Conservation (phyloP, 1,284 basidiomycete genomes). For the Ceratobasidium sp. region DNA sequence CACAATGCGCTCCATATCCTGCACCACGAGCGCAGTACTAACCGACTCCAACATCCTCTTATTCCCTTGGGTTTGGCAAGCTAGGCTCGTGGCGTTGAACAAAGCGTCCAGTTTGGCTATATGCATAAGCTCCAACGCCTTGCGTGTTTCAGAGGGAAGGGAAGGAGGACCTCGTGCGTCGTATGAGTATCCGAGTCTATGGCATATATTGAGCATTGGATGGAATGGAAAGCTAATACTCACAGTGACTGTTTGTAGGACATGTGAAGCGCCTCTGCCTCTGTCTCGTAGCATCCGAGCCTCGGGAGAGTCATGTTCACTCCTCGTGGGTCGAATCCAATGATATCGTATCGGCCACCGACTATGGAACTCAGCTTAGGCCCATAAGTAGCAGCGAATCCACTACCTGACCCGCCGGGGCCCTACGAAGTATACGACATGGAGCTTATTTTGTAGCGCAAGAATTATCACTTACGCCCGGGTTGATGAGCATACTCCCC, state of each 20-base stretch:
- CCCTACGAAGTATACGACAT: constrained; percentile 31
- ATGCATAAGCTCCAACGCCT: neutral
- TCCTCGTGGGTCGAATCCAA: constrained; percentile 27
- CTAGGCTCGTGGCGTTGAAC: neutral
- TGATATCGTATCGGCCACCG: constrained; percentile 23
- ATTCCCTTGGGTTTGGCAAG: constrained; percentile 19
- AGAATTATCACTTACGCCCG: neutral
- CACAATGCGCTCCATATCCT: constrained; percentile 31
- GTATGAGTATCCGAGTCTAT: constrained; percentile 17
- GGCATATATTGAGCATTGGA: neutral
- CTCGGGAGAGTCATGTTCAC: constrained; percentile 21
- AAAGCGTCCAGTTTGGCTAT: neutral
- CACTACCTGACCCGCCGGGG: constrained; percentile 41
- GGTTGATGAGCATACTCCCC: constrained; percentile 25
- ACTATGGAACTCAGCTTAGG: constrained; percentile 31
- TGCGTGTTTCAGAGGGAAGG: constrained; percentile 5
- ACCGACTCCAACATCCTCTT: constrained; percentile 12
- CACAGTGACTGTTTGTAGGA: neutral
- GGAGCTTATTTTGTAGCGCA: neutral
- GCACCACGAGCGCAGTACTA: constrained; percentile 18
- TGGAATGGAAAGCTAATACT: neutral
- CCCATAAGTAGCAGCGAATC: constrained; percentile 20
- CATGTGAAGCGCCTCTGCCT: constrained; percentile 2
- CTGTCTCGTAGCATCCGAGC: constrained; percentile 2
- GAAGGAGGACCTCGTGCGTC: constrained; percentile 8